Evolutionary conservation across 306 rosid species (phyloP).

Genomic region (Sindora glabra): DNA sequence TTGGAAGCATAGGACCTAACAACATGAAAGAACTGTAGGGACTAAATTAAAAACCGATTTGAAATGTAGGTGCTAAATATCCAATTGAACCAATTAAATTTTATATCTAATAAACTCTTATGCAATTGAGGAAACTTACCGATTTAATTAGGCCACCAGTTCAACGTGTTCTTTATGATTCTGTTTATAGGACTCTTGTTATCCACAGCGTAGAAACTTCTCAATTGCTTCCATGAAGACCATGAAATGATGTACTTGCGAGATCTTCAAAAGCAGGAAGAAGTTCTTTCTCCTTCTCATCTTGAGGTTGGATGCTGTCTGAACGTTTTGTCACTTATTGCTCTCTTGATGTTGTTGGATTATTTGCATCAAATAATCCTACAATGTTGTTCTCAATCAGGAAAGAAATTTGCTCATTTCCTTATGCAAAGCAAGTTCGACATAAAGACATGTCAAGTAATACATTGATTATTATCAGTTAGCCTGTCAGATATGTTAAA

Average conservation of each 20-base stretch:
- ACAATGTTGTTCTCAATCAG: constrained; percentile 27
- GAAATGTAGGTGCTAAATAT: too few species aligned
- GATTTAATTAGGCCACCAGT: neutral
- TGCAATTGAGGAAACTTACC: neutral
- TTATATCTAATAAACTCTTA: too few species aligned
- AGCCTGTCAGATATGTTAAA: too few species aligned
- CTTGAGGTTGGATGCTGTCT: constrained; percentile 46
- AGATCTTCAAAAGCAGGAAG: constrained; percentile 86
- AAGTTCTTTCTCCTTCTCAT: constrained; percentile 91
- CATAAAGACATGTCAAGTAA: constrained; percentile 95
- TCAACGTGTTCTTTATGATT: neutral
- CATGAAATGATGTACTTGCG: constrained; percentile 83
- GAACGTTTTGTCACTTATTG: neutral
- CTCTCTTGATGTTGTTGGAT: constrained; percentile 4
- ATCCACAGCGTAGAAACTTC: constrained; percentile 63
- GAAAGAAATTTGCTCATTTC: constrained; percentile 96
- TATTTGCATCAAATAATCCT: constrained; percentile 1
- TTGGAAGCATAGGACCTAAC: too few species aligned
- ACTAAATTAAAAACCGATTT: too few species aligned
- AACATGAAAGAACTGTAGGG: too few species aligned
- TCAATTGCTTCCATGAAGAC: constrained; percentile 78
- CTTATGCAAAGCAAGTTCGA: constrained; percentile 83
- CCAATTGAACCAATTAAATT: too few species aligned
- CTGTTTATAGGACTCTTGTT: constrained; percentile 12
- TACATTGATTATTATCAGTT: too few species aligned